Base-by-base conservation (phyloP, 1,284 basidiomycete species). In the Sporisorium graminicola region DNA sequence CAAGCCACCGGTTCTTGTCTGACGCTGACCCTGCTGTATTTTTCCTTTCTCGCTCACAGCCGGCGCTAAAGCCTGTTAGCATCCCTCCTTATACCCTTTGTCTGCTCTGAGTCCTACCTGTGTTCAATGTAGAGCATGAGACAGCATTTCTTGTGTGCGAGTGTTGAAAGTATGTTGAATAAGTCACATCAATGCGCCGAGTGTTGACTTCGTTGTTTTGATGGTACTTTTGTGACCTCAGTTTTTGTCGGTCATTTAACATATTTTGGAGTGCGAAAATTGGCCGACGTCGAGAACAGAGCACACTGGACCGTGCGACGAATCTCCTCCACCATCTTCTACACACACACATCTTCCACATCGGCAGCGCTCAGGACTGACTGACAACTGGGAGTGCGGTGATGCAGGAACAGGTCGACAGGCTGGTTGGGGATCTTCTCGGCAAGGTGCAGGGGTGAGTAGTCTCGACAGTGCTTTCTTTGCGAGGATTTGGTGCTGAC, bases 361-460 rank as follows among this genome's bases (percentile, higher is more conserved):
- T 22, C n/a, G 18, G 14, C 53, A 31, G 6, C 44, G 42, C 29
- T 16, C 20, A 22, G 7, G 16, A 35, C 29, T 31, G 5, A 10
- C 29, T 6, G 22, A 10, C 35, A 26, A 26, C 29, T 37, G 7
- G 10, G 5, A 46, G 43, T 20, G 31, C 29, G 14, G 43, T 20
- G 35, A 74, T 74, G 71, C 50, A 74, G 35, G 65, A 64, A 2
- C 65, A 74, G 33, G 44, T 74, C 0, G 62, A 65, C 22, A 20
- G 33, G 35, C 55, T 74, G 31, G 61, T 60, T 0, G 7, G 35
- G 12, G 44, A 56, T 5, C 47, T 74, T 18, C 47, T 74, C 24
- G 35, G 8, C 16, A 37, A 58, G n/a, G 37, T 59, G 3, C 40
- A 51, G 31, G 31, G 22, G 70, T 73, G 47, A 60, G 70, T 46